These are phyloP conservation scores for Calycina herbarum DNA, from an alignment of 2,329 filamentous ascomycete genomes.

Conservation along the genomic window DNA sequence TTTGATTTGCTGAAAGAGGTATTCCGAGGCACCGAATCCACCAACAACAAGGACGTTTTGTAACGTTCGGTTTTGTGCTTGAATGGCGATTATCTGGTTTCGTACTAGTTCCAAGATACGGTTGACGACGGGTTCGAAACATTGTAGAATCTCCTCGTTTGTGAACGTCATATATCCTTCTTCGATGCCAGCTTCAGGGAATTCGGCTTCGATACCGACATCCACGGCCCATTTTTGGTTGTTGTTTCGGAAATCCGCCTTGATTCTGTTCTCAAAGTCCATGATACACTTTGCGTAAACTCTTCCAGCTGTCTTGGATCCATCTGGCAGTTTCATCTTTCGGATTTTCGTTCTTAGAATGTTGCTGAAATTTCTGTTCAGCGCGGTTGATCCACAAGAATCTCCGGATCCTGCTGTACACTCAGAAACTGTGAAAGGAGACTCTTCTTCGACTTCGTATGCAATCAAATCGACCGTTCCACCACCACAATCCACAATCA, in stretches of 20 bases:
- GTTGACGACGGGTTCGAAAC: slow-evolving; percentile 98
- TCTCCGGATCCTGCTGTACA: slow-evolving; percentile 97
- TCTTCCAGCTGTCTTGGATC: slow-evolving; percentile 94
- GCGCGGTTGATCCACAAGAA: slow-evolving; percentile 95
- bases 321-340: slow-evolving; percentile 98
- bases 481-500: slow-evolving; percentile 97
- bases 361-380: slow-evolving; percentile 98
- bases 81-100: slow-evolving; percentile 98
- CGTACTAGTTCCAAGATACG: slow-evolving; percentile 92
- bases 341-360: slow-evolving; percentile 96
- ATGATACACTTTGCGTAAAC: slow-evolving; percentile 99
- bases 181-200: slow-evolving; percentile 95
- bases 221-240: slow-evolving; percentile 99
- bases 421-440: slow-evolving; percentile 93
- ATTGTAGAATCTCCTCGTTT: slow-evolving; percentile 98
- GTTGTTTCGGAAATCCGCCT: slow-evolving; percentile 98
- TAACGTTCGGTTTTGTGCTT: slow-evolving; percentile 89
- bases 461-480: slow-evolving; percentile 98
- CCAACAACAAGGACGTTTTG: slow-evolving; percentile 98
- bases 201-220: slow-evolving; percentile 97
- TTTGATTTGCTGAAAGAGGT: slow-evolving; percentile 99
- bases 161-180: slow-evolving; percentile 99
- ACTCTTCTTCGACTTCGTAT: slow-evolving; percentile 97
- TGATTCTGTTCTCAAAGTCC: slow-evolving; percentile 99
- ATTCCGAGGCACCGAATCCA: slow-evolving; percentile 97